Percentiles rank a stretch among this genome's conserved stretches.
phyloP scores from a whole-genome alignment of 2,329 filamentous ascomycete genomes.

The Thielaviopsis ethacetica region DNA sequence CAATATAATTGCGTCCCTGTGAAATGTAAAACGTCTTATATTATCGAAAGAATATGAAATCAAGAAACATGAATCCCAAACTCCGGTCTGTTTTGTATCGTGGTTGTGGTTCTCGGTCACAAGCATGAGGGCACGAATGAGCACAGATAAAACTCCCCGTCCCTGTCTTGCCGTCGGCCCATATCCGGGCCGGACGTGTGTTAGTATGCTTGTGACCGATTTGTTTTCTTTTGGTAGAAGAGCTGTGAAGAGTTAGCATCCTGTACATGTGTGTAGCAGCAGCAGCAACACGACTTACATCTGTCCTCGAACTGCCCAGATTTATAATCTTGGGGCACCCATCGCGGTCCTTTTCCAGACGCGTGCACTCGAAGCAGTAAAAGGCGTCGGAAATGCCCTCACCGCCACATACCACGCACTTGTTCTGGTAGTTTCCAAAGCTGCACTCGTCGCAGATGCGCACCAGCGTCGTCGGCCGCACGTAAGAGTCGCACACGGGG shows the following conservation, averaged over 20 bases:
- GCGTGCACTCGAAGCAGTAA: conserved; percentile 98
- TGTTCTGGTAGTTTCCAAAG: conserved; percentile 99
- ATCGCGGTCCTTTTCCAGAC: conserved; percentile 90
- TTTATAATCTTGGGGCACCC: conserved; percentile 99
- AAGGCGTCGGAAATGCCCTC: conserved; percentile 97
- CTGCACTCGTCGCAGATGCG: conserved; percentile 99
- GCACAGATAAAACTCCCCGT: not conserved
- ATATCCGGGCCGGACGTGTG: conserved; percentile 28
- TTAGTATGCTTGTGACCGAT: conserved; percentile 40
- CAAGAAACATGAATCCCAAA: conserved; percentile 2
- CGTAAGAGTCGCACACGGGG: conserved; percentile 96
- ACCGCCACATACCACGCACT: conserved; percentile 95
- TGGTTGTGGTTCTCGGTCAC: conserved; percentile 2
- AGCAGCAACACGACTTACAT: conserved; percentile 47
- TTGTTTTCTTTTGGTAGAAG: conserved; percentile 52
- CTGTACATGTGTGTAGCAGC: conserved; percentile 5
- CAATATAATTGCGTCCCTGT: conserved; percentile 7
- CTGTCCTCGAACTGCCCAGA: conserved; percentile 83
- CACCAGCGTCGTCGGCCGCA: conserved; percentile 89
- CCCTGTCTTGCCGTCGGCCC: conserved; percentile 1
- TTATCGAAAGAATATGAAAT: not conserved
- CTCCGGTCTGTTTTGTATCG: not conserved
- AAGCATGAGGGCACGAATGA: not conserved
- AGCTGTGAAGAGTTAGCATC: conserved; percentile 26
- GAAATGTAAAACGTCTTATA: not conserved